A percentile compares a stretch with the other conserved stretches of the same genome.
phyloP scores from a whole-genome alignment of 2,329 filamentous ascomycete genomes.

The Beauveria sp. region DNA sequence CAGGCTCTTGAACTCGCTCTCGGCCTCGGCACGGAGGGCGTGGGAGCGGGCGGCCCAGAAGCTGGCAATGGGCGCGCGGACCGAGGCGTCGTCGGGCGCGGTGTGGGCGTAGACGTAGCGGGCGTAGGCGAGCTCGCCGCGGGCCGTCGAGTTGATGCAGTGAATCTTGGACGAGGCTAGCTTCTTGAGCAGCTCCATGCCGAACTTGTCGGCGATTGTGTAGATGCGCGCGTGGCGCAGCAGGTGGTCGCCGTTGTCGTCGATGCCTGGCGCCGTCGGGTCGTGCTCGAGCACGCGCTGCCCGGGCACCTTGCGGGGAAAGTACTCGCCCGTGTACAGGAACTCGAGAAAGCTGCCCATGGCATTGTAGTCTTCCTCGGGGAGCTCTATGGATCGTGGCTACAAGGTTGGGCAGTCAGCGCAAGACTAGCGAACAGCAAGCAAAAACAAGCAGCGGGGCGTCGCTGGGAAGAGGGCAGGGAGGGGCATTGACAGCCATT shows the following conservation, averaged over 20 bases:
- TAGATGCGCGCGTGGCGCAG: conserved; percentile 86
- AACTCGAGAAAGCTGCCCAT: conserved; percentile 35
- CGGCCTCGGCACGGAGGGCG: conserved; percentile 75
- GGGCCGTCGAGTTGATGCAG: conserved; percentile 78
- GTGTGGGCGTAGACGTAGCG: conserved; percentile 84
- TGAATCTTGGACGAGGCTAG: conserved; percentile 87
- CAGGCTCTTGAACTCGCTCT: conserved; percentile 74
- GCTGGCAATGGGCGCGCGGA: conserved; percentile 76
- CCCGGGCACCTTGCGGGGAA: conserved; percentile 58
- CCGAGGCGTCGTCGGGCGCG: conserved; percentile 56
- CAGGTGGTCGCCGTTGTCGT: conserved; percentile 74
- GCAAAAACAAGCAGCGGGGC: not conserved
- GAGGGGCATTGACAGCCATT: not conserved
- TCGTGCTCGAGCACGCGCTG: conserved; percentile 64
- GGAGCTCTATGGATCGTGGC: conserved; percentile 62
- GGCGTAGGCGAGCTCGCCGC: conserved; percentile 86
- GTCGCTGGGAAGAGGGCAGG: not conserved
- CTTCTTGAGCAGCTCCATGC: conserved; percentile 58
- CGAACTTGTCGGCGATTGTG: conserved; percentile 76
- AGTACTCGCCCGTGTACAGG: conserved; percentile 48
- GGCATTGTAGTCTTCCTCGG: conserved; percentile 27
- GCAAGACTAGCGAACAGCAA: too few species aligned
- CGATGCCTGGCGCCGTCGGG: conserved; percentile 54
- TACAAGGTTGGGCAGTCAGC: conserved; percentile 10
- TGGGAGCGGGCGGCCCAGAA: conserved; percentile 83